Evolutionary conservation across 2,329 filamentous ascomycete species (phyloP), one percentile per base, ranked within the genome.

Genomic region (Trichoderma cornu-damae): DNA sequence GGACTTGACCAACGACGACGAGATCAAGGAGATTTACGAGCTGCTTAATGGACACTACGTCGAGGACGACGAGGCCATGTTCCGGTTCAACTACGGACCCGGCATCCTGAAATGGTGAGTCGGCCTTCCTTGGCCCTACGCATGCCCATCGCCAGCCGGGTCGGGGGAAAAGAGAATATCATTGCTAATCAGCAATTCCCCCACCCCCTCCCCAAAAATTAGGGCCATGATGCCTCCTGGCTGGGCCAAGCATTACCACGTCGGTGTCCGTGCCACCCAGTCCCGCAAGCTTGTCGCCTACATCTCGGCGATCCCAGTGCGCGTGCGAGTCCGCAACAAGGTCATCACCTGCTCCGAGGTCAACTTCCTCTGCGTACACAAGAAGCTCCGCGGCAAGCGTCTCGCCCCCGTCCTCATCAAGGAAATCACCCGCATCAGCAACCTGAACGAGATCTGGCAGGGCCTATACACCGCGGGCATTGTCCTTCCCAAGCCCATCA

Each of bases 301-400:
- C 73, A 97, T 99, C 69, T 95, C 91, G 38, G 94, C 91, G 65
- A 89, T 97, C 44, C 94, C 94, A 1, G 86, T 94, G 60, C 82
- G 86, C 62, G 78, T 99, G 58, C 86, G 88, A 52, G 86, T 99
- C 42, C 88, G 92, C 62, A 79, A 87, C 59, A 88, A 88, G 59
- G 75, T 82, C 58, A 75, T 99, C 60, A 83, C 85, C 61, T 87
- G 89, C 64, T 91, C 89, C 48, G 94, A 99, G 72, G 94, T 99
- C 75, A 99, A 99, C 78, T 99, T 97, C 75, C 86, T 99, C 63
- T 96, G 92, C 68, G 87, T 99, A 56, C 94, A 99, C 80, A 97
- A 97, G 80, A 97, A 97, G 75, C 84, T 99, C 30, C 89, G 94
- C 50, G 85, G 89, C 58, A 96, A 97, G 78, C 87, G 94, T 54